Evolutionary conservation across 129 eudicot species (phyloP).

Genomic region (Centaurea solstitialis): DNA sequence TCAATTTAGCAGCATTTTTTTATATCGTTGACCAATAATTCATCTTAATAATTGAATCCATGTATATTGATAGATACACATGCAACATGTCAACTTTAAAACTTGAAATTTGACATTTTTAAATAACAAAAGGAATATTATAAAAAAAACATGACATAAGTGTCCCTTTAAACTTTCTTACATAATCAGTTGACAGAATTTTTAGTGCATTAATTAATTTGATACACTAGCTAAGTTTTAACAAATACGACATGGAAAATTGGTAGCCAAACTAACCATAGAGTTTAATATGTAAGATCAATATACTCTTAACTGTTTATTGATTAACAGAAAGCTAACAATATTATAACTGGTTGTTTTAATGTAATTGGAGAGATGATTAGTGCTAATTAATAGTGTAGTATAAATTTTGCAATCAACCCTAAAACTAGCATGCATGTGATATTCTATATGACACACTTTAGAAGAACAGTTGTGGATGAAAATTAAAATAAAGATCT

Average conservation of each 20-base stretch:
- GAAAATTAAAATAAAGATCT: not conserved
- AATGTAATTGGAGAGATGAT: not conserved
- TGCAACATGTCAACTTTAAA: conserved; percentile 1
- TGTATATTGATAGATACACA: not conserved
- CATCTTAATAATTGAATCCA: not conserved
- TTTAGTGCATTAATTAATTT: not conserved
- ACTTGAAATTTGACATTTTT: not conserved
- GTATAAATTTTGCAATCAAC: not conserved
- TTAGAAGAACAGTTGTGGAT: not conserved
- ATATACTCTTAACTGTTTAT: too few species aligned
- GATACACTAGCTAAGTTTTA: not conserved
- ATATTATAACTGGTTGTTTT: not conserved
- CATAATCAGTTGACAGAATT: not conserved
- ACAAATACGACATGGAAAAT: not conserved
- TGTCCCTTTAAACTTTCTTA: not conserved
- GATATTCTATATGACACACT: not conserved
- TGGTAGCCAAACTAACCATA: not conserved
- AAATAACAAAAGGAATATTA: not conserved
- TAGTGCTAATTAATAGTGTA: not conserved
- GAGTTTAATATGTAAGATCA: not conserved
- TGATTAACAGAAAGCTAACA: not conserved
- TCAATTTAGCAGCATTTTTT: not conserved
- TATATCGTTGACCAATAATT: conserved; percentile 8
- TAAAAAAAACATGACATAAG: not conserved
- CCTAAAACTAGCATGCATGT: not conserved